Conservation (phyloP, 1,284 basidiomycete species). For the Meripilus lineatus region DNA sequence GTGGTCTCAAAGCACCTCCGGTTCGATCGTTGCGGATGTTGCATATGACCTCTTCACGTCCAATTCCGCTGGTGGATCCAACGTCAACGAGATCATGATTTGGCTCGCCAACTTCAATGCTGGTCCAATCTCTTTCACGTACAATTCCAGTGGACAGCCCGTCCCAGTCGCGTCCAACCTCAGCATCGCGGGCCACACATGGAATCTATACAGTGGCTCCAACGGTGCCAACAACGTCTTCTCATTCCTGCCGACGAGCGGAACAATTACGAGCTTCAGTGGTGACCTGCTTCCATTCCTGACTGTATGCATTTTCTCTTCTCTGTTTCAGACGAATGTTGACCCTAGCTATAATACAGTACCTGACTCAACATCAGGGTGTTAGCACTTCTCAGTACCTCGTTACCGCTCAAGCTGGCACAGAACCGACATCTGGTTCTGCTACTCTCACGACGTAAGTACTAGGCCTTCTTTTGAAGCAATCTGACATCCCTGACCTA, state of each 20-base stretch:
- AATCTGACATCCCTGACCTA: no score
- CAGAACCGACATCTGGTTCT: slow-evolving; percentile 50
- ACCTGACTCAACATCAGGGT: slow-evolving; percentile 42
- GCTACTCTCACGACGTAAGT: slow-evolving; percentile 50
- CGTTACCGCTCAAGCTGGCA: slow-evolving; percentile 50
- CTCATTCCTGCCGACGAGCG: slow-evolving; percentile 53
- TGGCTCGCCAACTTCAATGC: slow-evolving; percentile 60
- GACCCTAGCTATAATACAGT: slow-evolving; percentile 29
- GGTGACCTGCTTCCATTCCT: slow-evolving; percentile 55
- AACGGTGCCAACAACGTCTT: slow-evolving; percentile 60
- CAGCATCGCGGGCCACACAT: slow-evolving; percentile 44
- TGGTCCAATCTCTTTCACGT: slow-evolving; percentile 49
- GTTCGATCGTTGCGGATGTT: slow-evolving; percentile 43
- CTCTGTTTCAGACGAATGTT: background rate
- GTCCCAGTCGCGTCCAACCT: slow-evolving; percentile 40
- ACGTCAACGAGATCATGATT: slow-evolving; percentile 60
- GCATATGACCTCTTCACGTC: slow-evolving; percentile 65
- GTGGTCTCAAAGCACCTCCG: slow-evolving; percentile 34
- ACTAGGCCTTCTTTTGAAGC: slow-evolving; percentile 8
- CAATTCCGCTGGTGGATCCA: slow-evolving; percentile 41
- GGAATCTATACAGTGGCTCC: slow-evolving; percentile 55
- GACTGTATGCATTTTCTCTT: slow-evolving; percentile 28
- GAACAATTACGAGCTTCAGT: slow-evolving; percentile 44
- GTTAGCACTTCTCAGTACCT: slow-evolving; percentile 46
- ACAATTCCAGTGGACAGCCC: slow-evolving; percentile 43